These are phyloP conservation scores for Malassezia vespertilionis DNA, from an alignment of 1,284 basidiomycete genomes.

Conservation along the genomic window DNA sequence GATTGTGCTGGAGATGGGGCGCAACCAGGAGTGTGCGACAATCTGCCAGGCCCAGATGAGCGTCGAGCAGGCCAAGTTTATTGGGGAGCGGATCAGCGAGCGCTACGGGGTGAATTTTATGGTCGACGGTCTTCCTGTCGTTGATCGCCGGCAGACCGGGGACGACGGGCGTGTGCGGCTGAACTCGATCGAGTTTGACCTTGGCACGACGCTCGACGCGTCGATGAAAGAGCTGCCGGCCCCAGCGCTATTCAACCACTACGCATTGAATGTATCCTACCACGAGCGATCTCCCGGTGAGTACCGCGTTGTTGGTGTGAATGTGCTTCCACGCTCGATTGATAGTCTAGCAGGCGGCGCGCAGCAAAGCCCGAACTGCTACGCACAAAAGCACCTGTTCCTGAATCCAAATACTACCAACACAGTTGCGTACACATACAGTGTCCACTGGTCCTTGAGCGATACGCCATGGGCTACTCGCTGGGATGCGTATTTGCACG, in stretches of 20 bases:
- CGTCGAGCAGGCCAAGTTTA: slow-evolving; percentile 67
- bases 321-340: slow-evolving; percentile 33
- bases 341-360: slow-evolving; percentile 21
- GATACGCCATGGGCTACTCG: slow-evolving; percentile 66
- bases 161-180: slow-evolving; percentile 54
- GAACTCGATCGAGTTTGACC: slow-evolving; percentile 48
- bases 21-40: slow-evolving; percentile 62
- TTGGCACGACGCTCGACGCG: slow-evolving; percentile 38
- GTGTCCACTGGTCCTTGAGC: slow-evolving; percentile 77
- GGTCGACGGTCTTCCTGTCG: slow-evolving; percentile 82
- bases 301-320: slow-evolving; percentile 43
- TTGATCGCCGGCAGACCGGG: slow-evolving; percentile 49
- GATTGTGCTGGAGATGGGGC: slow-evolving; percentile 68
- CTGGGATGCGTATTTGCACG: slow-evolving; percentile 73
- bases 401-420: slow-evolving; percentile 55
- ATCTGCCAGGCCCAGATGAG: slow-evolving; percentile 63
- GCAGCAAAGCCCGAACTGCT: slow-evolving; percentile 22
- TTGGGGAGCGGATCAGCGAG: slow-evolving; percentile 81
- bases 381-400: slow-evolving; percentile 23
- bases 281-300: slow-evolving; percentile 36
- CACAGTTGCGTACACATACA: slow-evolving; percentile 76
- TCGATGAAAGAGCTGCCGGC: slow-evolving; percentile 47
- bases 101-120: slow-evolving; percentile 93
- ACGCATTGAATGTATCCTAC: slow-evolving; percentile 42
- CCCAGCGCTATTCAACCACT: slow-evolving; percentile 45